Evolutionary conservation across 495 filamentous ascomycete genomes (phyloP).

Genomic region (Aspergillus leporis): DNA sequence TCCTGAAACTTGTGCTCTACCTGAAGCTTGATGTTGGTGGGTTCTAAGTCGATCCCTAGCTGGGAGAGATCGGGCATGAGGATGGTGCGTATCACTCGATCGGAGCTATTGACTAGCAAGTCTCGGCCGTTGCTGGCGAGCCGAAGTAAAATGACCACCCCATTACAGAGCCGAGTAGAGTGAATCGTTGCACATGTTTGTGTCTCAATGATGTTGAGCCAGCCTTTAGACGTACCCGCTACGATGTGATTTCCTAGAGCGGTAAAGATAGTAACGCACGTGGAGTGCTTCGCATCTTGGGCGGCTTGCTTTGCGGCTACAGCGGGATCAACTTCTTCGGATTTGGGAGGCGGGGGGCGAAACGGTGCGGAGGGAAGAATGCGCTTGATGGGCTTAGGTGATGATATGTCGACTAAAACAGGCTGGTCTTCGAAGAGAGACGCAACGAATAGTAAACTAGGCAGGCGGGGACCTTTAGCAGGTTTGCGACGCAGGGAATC

Average conservation of each 20-base stretch:
- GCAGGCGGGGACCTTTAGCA: conserved; percentile 10
- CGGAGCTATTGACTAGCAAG: conserved; percentile 84
- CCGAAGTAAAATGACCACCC: conserved; percentile 86
- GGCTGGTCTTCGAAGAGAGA: conserved; percentile 93
- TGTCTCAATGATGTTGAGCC: conserved; percentile 90
- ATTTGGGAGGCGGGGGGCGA: conserved; percentile 55
- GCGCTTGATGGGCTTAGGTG: conserved; percentile 64
- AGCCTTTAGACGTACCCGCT: conserved; percentile 89
- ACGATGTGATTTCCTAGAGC: conserved; percentile 82
- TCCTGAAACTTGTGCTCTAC: conserved; percentile 99
- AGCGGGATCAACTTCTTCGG: conserved; percentile 61
- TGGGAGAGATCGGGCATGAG: conserved; percentile 65
- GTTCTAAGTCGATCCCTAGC: conserved; percentile 46
- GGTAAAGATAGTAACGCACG: conserved; percentile 87
- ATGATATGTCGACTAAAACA: conserved; percentile 77
- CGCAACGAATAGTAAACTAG: conserved; percentile 76
- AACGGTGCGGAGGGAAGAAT: conserved; percentile 80
- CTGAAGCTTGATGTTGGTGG: conserved; percentile 68
- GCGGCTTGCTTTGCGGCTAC: conserved; percentile 80
- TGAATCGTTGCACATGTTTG: conserved; percentile 75
- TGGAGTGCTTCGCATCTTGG: conserved; percentile 90
- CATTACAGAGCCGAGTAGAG: conserved; percentile 80
- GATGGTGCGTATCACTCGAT: conserved; percentile 89
- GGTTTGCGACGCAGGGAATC: not conserved
- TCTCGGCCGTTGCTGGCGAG: conserved; percentile 80